Percentiles rank a stretch among this genome's conserved stretches.
Conservation (phyloP, 2,329 filamentous ascomycete species). For the Didymella keratinophila region DNA sequence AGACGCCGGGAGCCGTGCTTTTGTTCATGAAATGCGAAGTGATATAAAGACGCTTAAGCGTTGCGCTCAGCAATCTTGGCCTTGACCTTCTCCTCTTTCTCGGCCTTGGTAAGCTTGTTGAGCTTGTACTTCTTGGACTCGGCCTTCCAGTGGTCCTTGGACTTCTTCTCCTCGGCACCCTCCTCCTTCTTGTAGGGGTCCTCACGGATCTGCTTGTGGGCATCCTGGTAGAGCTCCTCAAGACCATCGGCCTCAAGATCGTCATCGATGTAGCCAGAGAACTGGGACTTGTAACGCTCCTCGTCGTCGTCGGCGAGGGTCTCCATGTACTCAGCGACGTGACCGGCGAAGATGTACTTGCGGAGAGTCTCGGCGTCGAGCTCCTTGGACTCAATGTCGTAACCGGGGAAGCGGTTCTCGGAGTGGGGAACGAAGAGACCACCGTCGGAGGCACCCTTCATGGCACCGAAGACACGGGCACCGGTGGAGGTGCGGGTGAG, state of each 20-base stretch:
- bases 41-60: slow-evolving; percentile 45
- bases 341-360: slow-evolving; percentile 99
- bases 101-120: slow-evolving; percentile 78
- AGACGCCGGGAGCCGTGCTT: slow-evolving; percentile 49
- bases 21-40: slow-evolving; percentile 43
- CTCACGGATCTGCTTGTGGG: slow-evolving; percentile 95
- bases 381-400: slow-evolving; percentile 96
- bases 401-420: slow-evolving; percentile 99
- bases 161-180: slow-evolving; percentile 82
- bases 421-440: slow-evolving; percentile 97
- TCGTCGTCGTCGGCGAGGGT: slow-evolving; percentile 98
- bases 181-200: slow-evolving; percentile 95
- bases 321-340: slow-evolving; percentile 99
- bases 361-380: slow-evolving; percentile 95
- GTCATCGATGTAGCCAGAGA: slow-evolving; percentile 96
- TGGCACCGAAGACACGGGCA: slow-evolving; percentile 98
- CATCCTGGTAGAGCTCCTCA: slow-evolving; percentile 95
- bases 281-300: slow-evolving; percentile 99
- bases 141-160: slow-evolving; percentile 95
- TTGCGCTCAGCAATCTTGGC: slow-evolving; percentile 87
- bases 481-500: slow-evolving; percentile 96
- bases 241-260: slow-evolving; percentile 95
- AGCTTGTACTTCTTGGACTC: slow-evolving; percentile 90
- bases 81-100: slow-evolving; percentile 86
- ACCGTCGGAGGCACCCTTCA: slow-evolving; percentile 99